Evolutionary conservation across 257 asterid genomes (phyloP).

Genomic region (Solanum ahanhuiri): DNA sequence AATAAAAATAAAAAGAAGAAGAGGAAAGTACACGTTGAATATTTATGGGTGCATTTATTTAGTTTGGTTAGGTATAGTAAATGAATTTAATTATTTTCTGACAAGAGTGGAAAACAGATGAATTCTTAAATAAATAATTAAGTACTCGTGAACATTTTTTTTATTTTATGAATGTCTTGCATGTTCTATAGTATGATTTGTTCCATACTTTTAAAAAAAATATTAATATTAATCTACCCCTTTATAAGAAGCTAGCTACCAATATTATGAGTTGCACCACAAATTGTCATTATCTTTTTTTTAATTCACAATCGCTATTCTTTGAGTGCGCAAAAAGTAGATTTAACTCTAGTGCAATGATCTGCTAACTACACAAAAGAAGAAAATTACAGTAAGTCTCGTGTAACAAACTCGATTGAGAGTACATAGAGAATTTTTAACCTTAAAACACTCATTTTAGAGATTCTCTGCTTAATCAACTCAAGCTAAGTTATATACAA

Average conservation of each 20-base stretch:
- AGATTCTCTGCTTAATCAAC: not conserved
- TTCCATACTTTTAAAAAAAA: not conserved
- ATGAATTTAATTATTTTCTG: not conserved
- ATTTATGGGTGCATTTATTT: not conserved
- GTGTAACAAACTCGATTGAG: not conserved
- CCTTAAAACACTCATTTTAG: not conserved
- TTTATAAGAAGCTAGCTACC: not conserved
- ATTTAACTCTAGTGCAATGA: rapidly evolving
- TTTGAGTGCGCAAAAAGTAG: too few relatives aligned
- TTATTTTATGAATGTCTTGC: not conserved
- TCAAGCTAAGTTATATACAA: not conserved
- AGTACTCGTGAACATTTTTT: not conserved
- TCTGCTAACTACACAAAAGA: not conserved
- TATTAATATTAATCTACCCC: not conserved
- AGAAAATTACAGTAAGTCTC: too few relatives aligned
- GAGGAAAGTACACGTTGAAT: not conserved
- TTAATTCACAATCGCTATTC: not conserved
- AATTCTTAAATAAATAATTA: not conserved
- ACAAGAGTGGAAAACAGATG: not conserved
- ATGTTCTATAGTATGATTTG: not conserved
- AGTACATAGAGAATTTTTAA: not conserved
- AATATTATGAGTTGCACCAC: not conserved
- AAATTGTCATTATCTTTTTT: not conserved
- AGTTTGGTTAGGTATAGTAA: not conserved
- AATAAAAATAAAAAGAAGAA: not conserved